phyloP scores from a whole-genome alignment of 805 yeast species.

The Sugiyamaella mastotermitis region DNA sequence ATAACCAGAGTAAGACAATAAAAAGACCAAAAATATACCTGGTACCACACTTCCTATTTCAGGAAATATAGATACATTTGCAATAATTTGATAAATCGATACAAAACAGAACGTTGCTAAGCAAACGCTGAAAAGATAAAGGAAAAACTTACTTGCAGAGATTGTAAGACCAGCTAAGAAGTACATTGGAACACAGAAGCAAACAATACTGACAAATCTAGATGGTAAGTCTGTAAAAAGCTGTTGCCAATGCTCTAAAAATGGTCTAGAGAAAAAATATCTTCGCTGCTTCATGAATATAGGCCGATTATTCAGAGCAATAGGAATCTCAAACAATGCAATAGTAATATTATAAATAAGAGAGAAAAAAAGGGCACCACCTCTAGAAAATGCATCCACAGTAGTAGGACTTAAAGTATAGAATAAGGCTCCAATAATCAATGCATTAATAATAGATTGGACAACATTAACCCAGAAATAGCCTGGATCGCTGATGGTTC shows the following conservation, averaged over 20 bases:
- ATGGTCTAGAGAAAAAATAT: slow-evolving; percentile 66
- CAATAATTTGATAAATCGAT: slow-evolving; percentile 47
- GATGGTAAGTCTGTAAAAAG: slow-evolving; percentile 58
- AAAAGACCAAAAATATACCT: slow-evolving; percentile 47
- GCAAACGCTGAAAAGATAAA: slow-evolving; percentile 40
- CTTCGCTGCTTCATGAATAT: slow-evolving; percentile 65
- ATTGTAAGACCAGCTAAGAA: slow-evolving; percentile 50
- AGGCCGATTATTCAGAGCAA: slow-evolving; percentile 45
- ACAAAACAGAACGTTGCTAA: slow-evolving; percentile 43
- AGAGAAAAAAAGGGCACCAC: slow-evolving; percentile 57
- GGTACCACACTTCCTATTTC: slow-evolving; percentile 55
- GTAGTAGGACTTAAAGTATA: slow-evolving; percentile 47
- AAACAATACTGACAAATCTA: slow-evolving; percentile 41
- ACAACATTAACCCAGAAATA: slow-evolving; percentile 40
- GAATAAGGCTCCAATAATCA: slow-evolving; percentile 58
- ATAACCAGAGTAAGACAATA: slow-evolving; percentile 52
- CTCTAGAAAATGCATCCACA: slow-evolving; percentile 54
- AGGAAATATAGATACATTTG: slow-evolving; percentile 43
- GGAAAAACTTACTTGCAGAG: slow-evolving; percentile 50
- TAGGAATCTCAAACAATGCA: slow-evolving; percentile 49
- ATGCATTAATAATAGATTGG: slow-evolving; percentile 49
- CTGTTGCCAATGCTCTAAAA: slow-evolving; percentile 64
- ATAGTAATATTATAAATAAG: slow-evolving; percentile 57
- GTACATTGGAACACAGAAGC: slow-evolving; percentile 45
- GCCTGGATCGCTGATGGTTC: slow-evolving; percentile 50